These are phyloP conservation scores for Pestalotiopsis sp. DNA, from an alignment of 2,329 filamentous ascomycete species.

Conservation along the genomic window DNA sequence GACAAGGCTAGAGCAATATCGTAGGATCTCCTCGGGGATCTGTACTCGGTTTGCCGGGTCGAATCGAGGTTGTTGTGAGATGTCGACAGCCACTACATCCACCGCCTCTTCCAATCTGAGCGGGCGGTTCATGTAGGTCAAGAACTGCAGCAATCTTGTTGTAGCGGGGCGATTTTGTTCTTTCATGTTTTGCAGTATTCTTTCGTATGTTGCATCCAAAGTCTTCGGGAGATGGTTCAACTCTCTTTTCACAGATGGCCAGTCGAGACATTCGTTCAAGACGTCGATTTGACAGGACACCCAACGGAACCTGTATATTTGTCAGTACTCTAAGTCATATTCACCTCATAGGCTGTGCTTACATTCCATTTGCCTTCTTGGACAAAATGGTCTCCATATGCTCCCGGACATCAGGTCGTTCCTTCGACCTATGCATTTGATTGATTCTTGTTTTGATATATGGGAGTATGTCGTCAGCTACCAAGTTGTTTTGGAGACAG, in stretches of 20 bases:
- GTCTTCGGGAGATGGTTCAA: not conserved
- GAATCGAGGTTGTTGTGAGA: not conserved
- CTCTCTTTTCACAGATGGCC: not conserved
- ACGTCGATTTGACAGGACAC: not conserved
- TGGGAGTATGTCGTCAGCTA: not conserved
- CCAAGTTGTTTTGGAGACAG: not conserved
- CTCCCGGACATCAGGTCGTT: not conserved
- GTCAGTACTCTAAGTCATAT: too few species aligned
- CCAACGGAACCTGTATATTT: not conserved
- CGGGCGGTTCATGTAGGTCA: not conserved
- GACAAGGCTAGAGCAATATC: not conserved
- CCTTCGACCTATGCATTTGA: not conserved
- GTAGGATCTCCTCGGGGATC: not conserved
- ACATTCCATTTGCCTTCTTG: not conserved
- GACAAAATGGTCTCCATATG: not conserved
- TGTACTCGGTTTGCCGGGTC: not conserved
- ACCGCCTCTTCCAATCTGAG: not conserved
- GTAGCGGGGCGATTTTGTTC: not conserved
- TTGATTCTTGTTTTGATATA: not conserved
- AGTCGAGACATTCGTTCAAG: not conserved
- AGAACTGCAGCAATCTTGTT: not conserved
- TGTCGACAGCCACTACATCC: not conserved
- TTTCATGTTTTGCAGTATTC: not conserved
- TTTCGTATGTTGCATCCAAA: not conserved
- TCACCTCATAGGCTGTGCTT: not conserved